Evolutionary conservation across 2,329 filamentous ascomycete species (phyloP).

Genomic region (Fonsecaea multimorphosa): DNA sequence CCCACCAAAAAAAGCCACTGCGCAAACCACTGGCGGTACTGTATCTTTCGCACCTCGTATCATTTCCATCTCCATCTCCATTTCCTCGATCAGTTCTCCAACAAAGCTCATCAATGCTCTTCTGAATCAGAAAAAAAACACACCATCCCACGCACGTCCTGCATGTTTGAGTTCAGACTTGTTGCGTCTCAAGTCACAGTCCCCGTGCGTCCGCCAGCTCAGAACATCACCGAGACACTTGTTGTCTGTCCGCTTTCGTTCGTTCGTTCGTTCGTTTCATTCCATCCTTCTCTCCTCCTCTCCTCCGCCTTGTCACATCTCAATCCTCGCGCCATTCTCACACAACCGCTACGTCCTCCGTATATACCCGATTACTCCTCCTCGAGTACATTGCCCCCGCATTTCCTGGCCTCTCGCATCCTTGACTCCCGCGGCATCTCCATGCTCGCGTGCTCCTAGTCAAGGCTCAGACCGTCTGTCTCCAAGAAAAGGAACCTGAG

Average conservation of each 20-base stretch:
- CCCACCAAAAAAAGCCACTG: background rate
- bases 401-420: slow-evolving; percentile 20
- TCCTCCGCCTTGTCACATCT: slow-evolving; percentile 20
- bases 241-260: slow-evolving; percentile 1
- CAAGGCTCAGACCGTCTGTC: slow-evolving; percentile 10
- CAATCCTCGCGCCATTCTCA: slow-evolving; percentile 4
- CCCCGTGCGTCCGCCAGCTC: slow-evolving; percentile 19
- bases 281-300: slow-evolving; percentile 17
- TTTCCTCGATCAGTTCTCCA: slow-evolving; percentile 4
- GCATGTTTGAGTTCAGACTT: slow-evolving; percentile 9
- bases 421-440: background rate
- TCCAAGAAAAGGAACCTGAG: slow-evolving; percentile 16
- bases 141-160: slow-evolving; percentile 14
- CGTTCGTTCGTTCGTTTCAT: slow-evolving; percentile 2
- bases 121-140: background rate
- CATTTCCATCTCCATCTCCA: slow-evolving; percentile 3
- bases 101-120: slow-evolving; percentile 16
- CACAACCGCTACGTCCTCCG: slow-evolving; percentile 21
- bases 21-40: background rate
- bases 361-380: slow-evolving; percentile 32
- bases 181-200: slow-evolving; percentile 6
- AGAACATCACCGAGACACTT: background rate
- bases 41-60: slow-evolving; percentile 19
- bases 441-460: slow-evolving; percentile 33
- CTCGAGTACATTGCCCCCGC: slow-evolving; percentile 26